These are phyloP conservation scores for Populus trichocarpa DNA, from an alignment of 441 rosid species.

Conservation along the genomic window DNA sequence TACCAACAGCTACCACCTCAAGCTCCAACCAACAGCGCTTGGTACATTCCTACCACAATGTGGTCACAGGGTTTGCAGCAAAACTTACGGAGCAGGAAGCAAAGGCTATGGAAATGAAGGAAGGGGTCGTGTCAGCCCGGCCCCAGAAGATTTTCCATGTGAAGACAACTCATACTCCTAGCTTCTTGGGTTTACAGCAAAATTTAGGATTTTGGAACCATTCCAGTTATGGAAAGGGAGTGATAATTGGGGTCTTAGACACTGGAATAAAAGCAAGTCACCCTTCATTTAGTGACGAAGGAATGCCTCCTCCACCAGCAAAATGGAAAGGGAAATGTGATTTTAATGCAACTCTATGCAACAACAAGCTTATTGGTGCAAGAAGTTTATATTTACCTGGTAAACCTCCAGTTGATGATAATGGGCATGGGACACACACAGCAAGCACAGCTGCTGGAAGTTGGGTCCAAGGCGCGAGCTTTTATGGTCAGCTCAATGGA, in stretches of 20 bases:
- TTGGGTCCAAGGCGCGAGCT: conserved; percentile 32
- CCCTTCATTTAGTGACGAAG: too few relatives aligned
- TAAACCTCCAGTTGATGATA: conserved; percentile 31
- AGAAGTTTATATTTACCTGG: conserved; percentile 26
- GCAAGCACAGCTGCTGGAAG: conserved; percentile 49
- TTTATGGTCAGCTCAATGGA: too few relatives aligned
- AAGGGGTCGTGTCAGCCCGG: conserved; percentile 33
- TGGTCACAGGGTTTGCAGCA: conserved; percentile 41
- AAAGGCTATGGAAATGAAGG: conserved; percentile 22
- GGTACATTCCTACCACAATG: conserved; percentile 34
- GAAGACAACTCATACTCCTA: conserved; percentile 35
- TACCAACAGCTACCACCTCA: conserved; percentile 18
- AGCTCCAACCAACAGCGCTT: conserved; percentile 4
- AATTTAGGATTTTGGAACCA: conserved; percentile 28
- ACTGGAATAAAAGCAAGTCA: conserved; percentile 36
- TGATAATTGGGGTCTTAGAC: conserved; percentile 45
- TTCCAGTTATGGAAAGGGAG: conserved; percentile 37
- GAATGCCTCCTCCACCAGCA: conserved; percentile 43
- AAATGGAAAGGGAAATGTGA: conserved; percentile 47
- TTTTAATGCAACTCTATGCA: conserved; percentile 27
- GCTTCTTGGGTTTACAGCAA: conserved; percentile 35
- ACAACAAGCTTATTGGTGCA: conserved; percentile 46
- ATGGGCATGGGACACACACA: conserved; percentile 58
- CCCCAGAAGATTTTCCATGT: conserved; percentile 20
- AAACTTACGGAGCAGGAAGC: conserved; percentile 37